phyloP scores from a whole-genome alignment of 148 eudicot genomes.

The Silene conica region DNA sequence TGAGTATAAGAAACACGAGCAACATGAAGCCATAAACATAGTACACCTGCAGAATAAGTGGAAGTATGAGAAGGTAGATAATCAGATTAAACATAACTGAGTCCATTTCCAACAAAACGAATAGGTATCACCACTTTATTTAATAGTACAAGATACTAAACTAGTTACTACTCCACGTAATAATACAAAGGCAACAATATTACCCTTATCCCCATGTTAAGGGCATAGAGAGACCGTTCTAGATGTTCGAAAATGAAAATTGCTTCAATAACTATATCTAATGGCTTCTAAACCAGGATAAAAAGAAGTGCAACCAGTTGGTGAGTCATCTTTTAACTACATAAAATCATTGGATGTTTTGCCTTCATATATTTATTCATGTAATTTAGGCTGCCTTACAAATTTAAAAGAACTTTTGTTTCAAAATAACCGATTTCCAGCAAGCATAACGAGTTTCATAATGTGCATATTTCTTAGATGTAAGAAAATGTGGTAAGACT shows the following conservation, averaged over 20 bases:
- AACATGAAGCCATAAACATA: slow-evolving; percentile 94
- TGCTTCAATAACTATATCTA: no score
- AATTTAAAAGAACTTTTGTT: background rate
- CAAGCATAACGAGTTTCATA: background rate
- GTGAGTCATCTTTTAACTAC: no score
- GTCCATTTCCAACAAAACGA: background rate
- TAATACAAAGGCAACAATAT: no score
- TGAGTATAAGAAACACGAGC: slow-evolving; percentile 77
- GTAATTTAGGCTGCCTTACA: background rate
- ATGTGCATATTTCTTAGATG: background rate
- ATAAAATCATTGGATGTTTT: background rate
- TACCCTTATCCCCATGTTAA: no score
- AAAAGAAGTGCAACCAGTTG: no score
- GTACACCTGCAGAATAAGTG: slow-evolving; percentile 57
- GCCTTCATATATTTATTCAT: background rate
- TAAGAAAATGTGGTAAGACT: background rate
- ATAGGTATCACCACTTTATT: background rate
- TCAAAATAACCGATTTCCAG: no score
- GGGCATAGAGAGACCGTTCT: no score
- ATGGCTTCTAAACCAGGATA: no score
- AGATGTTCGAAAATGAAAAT: no score
- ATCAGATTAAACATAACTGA: background rate
- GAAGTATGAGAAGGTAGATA: slow-evolving; percentile 3
- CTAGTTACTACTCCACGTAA: no score
- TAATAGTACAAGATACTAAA: no score